Percentiles rank a stretch among this genome's conserved stretches.
Conservation (phyloP, 1,284 basidiomycete species). For the Naganishia sp. region DNA sequence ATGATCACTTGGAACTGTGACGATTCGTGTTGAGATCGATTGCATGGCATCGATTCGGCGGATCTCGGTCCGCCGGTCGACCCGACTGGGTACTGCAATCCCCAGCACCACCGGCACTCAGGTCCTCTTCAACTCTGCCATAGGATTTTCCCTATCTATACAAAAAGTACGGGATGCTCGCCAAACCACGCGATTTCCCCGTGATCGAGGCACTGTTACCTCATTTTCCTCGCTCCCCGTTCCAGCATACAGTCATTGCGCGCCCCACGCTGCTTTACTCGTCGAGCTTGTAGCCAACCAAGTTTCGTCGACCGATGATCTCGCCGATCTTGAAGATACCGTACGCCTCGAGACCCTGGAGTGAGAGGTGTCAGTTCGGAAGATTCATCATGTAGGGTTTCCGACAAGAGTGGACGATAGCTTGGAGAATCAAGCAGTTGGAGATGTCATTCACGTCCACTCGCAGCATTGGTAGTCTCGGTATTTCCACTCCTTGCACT, state of each 20-base stretch:
- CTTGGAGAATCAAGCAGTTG: no score
- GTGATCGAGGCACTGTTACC: not conserved
- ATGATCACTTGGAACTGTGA: not conserved
- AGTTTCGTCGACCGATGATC: constrained; percentile 78
- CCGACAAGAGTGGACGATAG: no score
- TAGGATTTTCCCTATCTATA: constrained; percentile 15
- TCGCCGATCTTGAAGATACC: constrained; percentile 77
- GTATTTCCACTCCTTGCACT: not conserved
- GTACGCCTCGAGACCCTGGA: constrained; percentile 59
- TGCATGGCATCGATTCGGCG: no score
- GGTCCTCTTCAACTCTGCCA: constrained; percentile 4
- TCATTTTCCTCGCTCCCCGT: constrained; percentile 4
- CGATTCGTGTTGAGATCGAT: no score
- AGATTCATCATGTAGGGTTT: not conserved
- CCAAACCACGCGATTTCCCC: not conserved
- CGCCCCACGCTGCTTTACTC: constrained; percentile 37
- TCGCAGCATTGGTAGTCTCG: not conserved
- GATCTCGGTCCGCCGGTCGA: no score
- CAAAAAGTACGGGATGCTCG: constrained; percentile 5
- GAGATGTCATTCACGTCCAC: no score
- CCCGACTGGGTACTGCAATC: not conserved
- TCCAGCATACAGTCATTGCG: not conserved
- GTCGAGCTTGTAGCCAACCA: constrained; percentile 74
- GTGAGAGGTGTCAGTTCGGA: constrained; percentile 1
- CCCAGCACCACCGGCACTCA: no score